Conservation (phyloP, 2,329 filamentous ascomycete species). For the Sodiomyces alkalinus region DNA sequence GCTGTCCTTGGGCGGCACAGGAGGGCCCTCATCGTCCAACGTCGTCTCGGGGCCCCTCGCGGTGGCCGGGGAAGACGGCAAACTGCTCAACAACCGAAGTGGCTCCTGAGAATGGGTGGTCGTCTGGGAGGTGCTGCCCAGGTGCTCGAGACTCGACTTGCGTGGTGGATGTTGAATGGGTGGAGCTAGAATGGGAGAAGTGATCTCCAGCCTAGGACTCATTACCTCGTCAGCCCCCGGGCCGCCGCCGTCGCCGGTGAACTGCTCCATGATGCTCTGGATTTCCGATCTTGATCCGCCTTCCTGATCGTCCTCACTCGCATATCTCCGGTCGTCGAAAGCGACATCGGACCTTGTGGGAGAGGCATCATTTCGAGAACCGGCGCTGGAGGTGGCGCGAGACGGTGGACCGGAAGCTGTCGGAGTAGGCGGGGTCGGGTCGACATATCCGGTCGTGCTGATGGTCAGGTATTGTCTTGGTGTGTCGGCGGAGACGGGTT, state of each 20-base stretch:
- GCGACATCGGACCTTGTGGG: slow-evolving; percentile 38
- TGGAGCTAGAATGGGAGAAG: slow-evolving; percentile 60
- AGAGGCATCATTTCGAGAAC: slow-evolving; percentile 34
- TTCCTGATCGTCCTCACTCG: slow-evolving; percentile 50
- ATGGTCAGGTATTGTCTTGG: slow-evolving; percentile 29
- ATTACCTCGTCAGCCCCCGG: slow-evolving; percentile 73
- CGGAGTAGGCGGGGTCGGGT: slow-evolving; percentile 43
- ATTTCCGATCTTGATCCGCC: slow-evolving; percentile 71
- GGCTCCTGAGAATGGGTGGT: slow-evolving; percentile 25
- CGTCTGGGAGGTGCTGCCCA: slow-evolving; percentile 34
- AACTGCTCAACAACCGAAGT: too few relatives aligned
- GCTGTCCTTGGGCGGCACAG: slow-evolving; percentile 46
- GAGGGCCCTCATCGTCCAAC: slow-evolving; percentile 33
- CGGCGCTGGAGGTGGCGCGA: slow-evolving; percentile 39
- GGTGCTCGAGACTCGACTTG: slow-evolving; percentile 71
- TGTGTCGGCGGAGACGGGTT: slow-evolving; percentile 19
- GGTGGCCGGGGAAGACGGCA: slow-evolving; percentile 20
- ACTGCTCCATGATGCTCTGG: slow-evolving; percentile 95
- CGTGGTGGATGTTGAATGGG: slow-evolving; percentile 61
- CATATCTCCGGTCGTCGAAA: slow-evolving; percentile 40
- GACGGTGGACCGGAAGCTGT: slow-evolving; percentile 40
- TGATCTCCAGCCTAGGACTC: slow-evolving; percentile 73
- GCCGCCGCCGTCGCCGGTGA: slow-evolving; percentile 58
- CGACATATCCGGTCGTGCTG: slow-evolving; percentile 33
- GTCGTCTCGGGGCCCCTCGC: slow-evolving; percentile 20